Base-by-base conservation (phyloP, 768 basidiomycete species). In the Royoungia palumana region DNA sequence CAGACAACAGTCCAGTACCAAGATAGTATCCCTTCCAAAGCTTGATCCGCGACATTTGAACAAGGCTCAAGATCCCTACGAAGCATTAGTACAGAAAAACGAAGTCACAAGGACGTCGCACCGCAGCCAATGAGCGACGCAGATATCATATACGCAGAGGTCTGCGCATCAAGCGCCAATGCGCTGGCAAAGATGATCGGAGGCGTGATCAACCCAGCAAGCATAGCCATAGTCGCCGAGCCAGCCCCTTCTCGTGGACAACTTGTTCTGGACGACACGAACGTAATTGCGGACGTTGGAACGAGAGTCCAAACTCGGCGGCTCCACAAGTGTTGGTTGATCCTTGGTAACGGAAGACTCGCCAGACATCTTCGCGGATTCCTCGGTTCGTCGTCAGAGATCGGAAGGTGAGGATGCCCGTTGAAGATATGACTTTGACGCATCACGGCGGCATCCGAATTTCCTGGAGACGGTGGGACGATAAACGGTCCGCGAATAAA, bases 171-270 rank as follows among this genome's bases (percentile, higher is more conserved):
- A 17, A 90, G 68, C 49, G 69, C 80, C 32, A 91, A 67, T 5
- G 80, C 64, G 44, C 76, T 79, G 1, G 86, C 80, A 56, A 91
- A 83, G 50, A 89, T 86, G 57, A 90, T 90, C 1, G 90, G 89
- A 0, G 89, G 90, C 0, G 87, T 87, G 57, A 91, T 89, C 36
- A 89, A 72, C 3, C 87, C 88, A 2, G 86, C 87, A 14, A 89
- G 75, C 89, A 91, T 91, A 3, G 87, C 87, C 80, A 61, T 90
- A 92, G 62, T 85, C 84, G 1, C 89, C 89, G n/a, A 91, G 49
- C 89, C 89, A 92, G 8, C 89, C 88, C 37, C 28, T 28, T 53
- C 67, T 70, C 2, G 78, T 77, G 6, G 76, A 75, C 39, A 77
- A 25, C 60, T 77, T 78, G 35, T 47, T 59, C 13, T 57, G 60